These are phyloP conservation scores for Crataegus laevigata DNA, from an alignment of 306 rosid genomes.

Conservation along the genomic window DNA sequence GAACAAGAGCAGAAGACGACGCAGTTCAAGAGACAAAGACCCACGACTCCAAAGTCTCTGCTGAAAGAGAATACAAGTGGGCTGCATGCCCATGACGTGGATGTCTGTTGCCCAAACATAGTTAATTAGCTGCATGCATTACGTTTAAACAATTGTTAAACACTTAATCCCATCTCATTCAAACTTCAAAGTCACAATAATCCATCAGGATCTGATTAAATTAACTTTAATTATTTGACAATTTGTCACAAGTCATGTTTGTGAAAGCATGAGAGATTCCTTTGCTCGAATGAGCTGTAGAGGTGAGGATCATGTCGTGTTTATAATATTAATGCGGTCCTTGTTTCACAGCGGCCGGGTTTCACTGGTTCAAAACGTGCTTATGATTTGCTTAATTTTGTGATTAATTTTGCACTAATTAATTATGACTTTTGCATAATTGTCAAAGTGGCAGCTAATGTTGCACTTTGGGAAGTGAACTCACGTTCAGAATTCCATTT, in stretches of 20 bases:
- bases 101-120: background rate
- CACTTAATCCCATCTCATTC: background rate
- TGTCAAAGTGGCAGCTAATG: background rate
- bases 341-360: background rate
- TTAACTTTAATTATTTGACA: background rate
- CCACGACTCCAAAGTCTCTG: background rate
- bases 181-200: background rate
- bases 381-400: background rate
- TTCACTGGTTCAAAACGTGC: background rate
- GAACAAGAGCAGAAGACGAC: background rate
- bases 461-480: background rate
- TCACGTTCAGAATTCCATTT: background rate
- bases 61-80: background rate
- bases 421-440: background rate
- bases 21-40: slow-evolving; percentile 7
- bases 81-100: background rate
- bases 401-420: background rate
- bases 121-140: background rate
- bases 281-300: background rate
- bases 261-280: slow-evolving; percentile 19
- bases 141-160: background rate
- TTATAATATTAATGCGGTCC: background rate
- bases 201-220: background rate
- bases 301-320: background rate
- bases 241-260: slow-evolving; percentile 10